These are phyloP conservation scores for Penicillium macrosclerotiorum DNA, from an alignment of 495 filamentous ascomycete species.

Conservation along the genomic window DNA sequence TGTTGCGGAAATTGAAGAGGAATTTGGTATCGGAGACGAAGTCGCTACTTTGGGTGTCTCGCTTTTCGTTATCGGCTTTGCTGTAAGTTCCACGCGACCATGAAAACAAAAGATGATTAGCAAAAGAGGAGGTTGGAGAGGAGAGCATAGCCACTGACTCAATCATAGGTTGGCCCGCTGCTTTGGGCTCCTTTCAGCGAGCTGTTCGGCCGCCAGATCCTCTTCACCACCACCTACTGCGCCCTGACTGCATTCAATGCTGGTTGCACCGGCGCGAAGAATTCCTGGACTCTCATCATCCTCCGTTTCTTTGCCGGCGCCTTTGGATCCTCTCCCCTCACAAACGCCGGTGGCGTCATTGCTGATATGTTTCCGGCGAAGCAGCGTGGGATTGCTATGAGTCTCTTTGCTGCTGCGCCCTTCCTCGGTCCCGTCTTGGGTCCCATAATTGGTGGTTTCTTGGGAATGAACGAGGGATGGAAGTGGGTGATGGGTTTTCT, in stretches of 20 bases:
- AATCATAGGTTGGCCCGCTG: slow-evolving; percentile 42
- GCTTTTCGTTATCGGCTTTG: slow-evolving; percentile 73
- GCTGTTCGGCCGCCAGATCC: slow-evolving; percentile 68
- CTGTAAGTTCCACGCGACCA: slow-evolving; percentile 39
- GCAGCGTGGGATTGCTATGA: slow-evolving; percentile 62
- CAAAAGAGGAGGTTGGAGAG: too few relatives aligned
- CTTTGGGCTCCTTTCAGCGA: slow-evolving; percentile 68
- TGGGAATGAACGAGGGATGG: slow-evolving; percentile 60
- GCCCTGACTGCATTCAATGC: slow-evolving; percentile 68
- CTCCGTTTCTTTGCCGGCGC: slow-evolving; percentile 76
- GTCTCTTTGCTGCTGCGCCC: slow-evolving; percentile 63
- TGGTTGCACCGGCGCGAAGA: slow-evolving; percentile 59
- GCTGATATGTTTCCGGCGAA: slow-evolving; percentile 68
- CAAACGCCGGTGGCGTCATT: slow-evolving; percentile 72
- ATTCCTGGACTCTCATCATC: slow-evolving; percentile 64
- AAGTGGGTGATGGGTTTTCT: slow-evolving; percentile 64
- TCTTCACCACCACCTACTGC: slow-evolving; percentile 64
- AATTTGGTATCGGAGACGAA: slow-evolving; percentile 60
- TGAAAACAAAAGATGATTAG: slow-evolving; percentile 10
- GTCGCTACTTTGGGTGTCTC: slow-evolving; percentile 67
- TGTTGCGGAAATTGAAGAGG: slow-evolving; percentile 54
- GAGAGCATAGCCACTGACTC: neutral
- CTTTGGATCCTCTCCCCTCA: slow-evolving; percentile 73
- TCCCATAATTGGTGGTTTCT: slow-evolving; percentile 59
- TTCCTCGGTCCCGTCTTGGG: slow-evolving; percentile 69